phyloP scores from a whole-genome alignment of 2,329 filamentous ascomycete species.

The Xylariaceae sp. region DNA sequence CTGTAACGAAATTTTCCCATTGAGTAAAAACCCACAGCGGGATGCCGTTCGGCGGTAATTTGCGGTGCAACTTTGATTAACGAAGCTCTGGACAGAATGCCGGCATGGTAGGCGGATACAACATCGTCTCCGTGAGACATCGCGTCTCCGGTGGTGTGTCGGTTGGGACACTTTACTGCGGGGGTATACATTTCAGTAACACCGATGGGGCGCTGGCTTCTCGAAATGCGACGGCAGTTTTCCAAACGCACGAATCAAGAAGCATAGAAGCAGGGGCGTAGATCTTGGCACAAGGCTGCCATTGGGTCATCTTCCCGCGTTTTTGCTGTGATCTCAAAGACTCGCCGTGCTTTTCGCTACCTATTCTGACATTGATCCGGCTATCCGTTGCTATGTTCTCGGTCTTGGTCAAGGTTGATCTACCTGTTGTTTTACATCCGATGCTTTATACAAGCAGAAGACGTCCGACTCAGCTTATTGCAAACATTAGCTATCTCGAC shows the following conservation, averaged over 20 bases:
- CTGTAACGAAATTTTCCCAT: slow-evolving; percentile 19
- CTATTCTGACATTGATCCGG: slow-evolving; percentile 20
- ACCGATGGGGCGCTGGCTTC: slow-evolving; percentile 15
- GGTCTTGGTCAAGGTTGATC: slow-evolving; percentile 21
- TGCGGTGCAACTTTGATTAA: slow-evolving; percentile 6
- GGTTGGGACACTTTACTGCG: slow-evolving; percentile 24
- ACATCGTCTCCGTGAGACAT: slow-evolving; percentile 7
- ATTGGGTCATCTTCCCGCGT: slow-evolving; percentile 13
- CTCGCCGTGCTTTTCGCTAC: slow-evolving; percentile 9
- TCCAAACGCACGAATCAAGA: slow-evolving; percentile 14
- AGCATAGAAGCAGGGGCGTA: slow-evolving; percentile 5
- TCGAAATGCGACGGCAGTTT: slow-evolving; percentile 9
- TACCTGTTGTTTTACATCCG: slow-evolving; percentile 17
- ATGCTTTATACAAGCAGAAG: neutral
- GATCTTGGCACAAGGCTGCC: slow-evolving; percentile 3
- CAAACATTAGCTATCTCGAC: slow-evolving; percentile 1
- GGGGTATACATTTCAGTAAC: slow-evolving; percentile 31
- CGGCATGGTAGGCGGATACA: slow-evolving; percentile 1
- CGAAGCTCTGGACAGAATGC: neutral
- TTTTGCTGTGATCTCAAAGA: slow-evolving; percentile 3
- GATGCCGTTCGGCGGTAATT: slow-evolving; percentile 13
- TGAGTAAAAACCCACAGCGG: slow-evolving; percentile 10
- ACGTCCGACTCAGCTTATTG: no score
- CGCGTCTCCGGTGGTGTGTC: slow-evolving; percentile 14
- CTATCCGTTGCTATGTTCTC: slow-evolving; percentile 21